Evolutionary conservation across 371 early-diverging fungal species (phyloP).

Genomic region (Nematocida ironsii): DNA sequence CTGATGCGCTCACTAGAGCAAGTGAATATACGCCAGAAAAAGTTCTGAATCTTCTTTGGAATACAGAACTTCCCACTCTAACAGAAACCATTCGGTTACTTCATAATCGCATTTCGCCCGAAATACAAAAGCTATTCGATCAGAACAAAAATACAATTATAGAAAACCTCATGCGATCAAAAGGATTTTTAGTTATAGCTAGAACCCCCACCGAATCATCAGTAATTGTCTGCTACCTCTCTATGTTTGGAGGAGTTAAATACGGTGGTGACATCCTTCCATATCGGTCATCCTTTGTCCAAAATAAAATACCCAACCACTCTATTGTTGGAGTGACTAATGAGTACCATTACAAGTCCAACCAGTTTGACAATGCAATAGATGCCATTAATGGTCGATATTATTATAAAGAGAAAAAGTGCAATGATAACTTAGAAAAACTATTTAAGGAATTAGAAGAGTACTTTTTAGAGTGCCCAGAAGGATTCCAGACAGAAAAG

Average conservation of each 20-base stretch:
- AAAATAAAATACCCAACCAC: background rate
- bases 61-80: background rate
- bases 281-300: constrained; percentile 21
- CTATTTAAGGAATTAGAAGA: background rate
- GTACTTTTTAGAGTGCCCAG: constrained; percentile 25
- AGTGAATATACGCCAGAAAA: background rate
- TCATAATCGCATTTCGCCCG: background rate
- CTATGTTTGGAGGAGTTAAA: background rate
- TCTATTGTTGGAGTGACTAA: constrained; percentile 30
- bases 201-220: constrained; percentile 19
- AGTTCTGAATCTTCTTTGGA: background rate
- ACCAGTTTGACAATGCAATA: constrained; percentile 25
- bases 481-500: background rate
- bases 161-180: constrained; percentile 26
- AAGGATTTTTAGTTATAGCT: constrained; percentile 14
- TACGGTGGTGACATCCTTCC: constrained; percentile 34
- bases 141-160: constrained; percentile 25
- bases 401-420: background rate
- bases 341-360: constrained; percentile 2
- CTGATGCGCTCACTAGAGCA: background rate
- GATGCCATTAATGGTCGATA: background rate
- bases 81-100: background rate
- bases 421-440: background rate
- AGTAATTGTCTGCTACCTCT: constrained; percentile 1
- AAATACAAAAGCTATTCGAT: background rate